These are phyloP conservation scores for Elongisporangium undulatum DNA, from an alignment of 352 stramenopile species.

Conservation along the genomic window DNA sequence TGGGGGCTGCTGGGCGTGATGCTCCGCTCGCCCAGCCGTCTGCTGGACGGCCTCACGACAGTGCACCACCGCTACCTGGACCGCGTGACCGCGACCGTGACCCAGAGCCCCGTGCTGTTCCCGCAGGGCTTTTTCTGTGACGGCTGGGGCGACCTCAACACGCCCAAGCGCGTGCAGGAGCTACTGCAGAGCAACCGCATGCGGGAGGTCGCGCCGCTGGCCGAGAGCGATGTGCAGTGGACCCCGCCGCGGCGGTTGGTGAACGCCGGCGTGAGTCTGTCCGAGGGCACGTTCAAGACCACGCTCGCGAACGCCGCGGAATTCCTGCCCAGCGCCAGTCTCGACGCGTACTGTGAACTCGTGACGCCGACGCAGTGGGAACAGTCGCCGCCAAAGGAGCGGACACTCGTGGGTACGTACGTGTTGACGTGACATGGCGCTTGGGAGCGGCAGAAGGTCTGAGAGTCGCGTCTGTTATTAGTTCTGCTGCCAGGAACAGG, in stretches of 20 bases:
- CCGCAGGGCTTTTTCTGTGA: slow-evolving; percentile 78
- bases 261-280: slow-evolving; percentile 30
- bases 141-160: slow-evolving; percentile 72
- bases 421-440: slow-evolving; percentile 4
- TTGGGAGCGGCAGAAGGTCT: not conserved
- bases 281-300: slow-evolving; percentile 50
- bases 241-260: slow-evolving; percentile 13
- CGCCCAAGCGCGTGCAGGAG: slow-evolving; percentile 41
- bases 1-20: slow-evolving; percentile 53
- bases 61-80: slow-evolving; percentile 71
- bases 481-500: slow-evolving; percentile 69
- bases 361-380: slow-evolving; percentile 62
- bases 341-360: slow-evolving; percentile 61
- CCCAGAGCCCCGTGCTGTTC: slow-evolving; percentile 72
- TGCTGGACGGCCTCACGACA: slow-evolving; percentile 55
- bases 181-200: slow-evolving; percentile 63
- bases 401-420: slow-evolving; percentile 42
- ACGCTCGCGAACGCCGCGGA: slow-evolving; percentile 53
- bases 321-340: slow-evolving; percentile 50
- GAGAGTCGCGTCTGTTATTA: slow-evolving; percentile 11
- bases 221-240: slow-evolving; percentile 27
- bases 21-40: slow-evolving; percentile 49
- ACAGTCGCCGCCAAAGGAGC: not conserved
- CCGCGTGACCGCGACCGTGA: slow-evolving; percentile 56
- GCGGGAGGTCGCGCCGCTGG: slow-evolving; percentile 41